phyloP scores from a whole-genome alignment of 2,329 filamentous ascomycete genomes.

The Aspergillus sp. region DNA sequence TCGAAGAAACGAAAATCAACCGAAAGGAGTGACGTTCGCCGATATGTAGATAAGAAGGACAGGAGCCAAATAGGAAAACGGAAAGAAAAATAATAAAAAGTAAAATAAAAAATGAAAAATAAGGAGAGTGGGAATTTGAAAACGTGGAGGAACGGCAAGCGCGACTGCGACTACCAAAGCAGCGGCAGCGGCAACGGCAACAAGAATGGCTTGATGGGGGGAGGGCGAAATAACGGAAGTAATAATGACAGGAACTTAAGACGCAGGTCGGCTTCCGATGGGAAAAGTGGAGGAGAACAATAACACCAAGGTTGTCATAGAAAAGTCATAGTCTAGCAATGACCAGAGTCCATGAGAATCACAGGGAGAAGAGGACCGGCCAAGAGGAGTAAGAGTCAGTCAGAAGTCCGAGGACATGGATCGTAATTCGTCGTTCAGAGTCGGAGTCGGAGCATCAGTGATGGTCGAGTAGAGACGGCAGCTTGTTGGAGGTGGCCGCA shows the following conservation, averaged over 20 bases:
- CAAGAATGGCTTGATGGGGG: background rate
- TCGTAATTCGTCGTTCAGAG: background rate
- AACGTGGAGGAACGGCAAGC: background rate
- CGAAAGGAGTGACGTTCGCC: background rate
- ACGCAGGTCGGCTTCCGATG: background rate
- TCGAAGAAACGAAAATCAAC: background rate
- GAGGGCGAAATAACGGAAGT: background rate
- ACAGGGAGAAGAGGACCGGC: background rate
- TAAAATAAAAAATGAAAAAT: background rate
- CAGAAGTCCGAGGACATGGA: background rate
- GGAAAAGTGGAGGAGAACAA: background rate
- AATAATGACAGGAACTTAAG: background rate
- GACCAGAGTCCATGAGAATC: background rate
- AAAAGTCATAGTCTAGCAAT: background rate
- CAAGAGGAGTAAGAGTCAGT: background rate
- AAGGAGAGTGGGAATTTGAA: background rate
- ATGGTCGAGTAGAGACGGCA: no score
- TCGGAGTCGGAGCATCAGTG: background rate
- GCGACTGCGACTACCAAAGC: background rate
- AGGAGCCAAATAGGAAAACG: background rate
- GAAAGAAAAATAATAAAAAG: background rate
- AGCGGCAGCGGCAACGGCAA: background rate
- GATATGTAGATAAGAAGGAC: background rate
- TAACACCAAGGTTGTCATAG: background rate
- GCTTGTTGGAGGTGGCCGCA: no score